These are phyloP conservation scores for Fusarium oxysporum DNA, from an alignment of 2,329 filamentous ascomycete species.

Conservation along the genomic window DNA sequence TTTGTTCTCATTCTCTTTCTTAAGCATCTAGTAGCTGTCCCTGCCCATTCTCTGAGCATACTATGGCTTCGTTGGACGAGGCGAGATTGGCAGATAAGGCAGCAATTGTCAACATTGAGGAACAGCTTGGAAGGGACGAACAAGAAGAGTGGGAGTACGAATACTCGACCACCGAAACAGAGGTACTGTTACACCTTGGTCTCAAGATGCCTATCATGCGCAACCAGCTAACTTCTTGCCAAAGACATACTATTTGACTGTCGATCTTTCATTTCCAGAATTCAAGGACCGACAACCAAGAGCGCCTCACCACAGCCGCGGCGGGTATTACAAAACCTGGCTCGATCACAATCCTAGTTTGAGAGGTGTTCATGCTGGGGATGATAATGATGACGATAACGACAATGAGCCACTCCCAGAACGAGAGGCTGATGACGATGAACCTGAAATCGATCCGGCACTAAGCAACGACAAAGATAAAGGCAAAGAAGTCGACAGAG, in stretches of 20 bases:
- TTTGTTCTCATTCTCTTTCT: not conserved
- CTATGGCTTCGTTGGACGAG: conserved; percentile 36
- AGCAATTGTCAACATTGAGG: conserved; percentile 46
- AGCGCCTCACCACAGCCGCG: conserved; percentile 53
- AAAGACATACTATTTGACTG: conserved; percentile 72
- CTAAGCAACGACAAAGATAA: conserved; percentile 40
- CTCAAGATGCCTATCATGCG: not conserved
- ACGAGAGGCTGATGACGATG: conserved; percentile 50
- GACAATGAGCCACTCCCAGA: conserved; percentile 50
- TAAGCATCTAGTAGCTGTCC: not conserved
- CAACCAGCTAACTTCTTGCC: conserved; percentile 16
- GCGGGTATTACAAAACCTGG: conserved; percentile 61
- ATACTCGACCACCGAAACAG: conserved; percentile 72
- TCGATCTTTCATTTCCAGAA: conserved; percentile 72
- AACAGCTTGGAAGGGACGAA: conserved; percentile 51
- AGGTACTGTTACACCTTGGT: conserved; percentile 54
- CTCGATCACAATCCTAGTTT: conserved; percentile 47
- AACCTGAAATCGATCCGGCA: conserved; percentile 41
- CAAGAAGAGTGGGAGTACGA: conserved; percentile 76
- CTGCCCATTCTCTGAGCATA: not conserved
- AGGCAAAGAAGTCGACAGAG: conserved; percentile 28
- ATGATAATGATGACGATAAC: conserved; percentile 47
- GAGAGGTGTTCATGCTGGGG: conserved; percentile 20
- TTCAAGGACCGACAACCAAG: conserved; percentile 61
- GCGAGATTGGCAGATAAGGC: conserved; percentile 38